These are phyloP conservation scores for Margaritispora aquatica DNA, from an alignment of 495 filamentous ascomycete genomes.

Conservation along the genomic window DNA sequence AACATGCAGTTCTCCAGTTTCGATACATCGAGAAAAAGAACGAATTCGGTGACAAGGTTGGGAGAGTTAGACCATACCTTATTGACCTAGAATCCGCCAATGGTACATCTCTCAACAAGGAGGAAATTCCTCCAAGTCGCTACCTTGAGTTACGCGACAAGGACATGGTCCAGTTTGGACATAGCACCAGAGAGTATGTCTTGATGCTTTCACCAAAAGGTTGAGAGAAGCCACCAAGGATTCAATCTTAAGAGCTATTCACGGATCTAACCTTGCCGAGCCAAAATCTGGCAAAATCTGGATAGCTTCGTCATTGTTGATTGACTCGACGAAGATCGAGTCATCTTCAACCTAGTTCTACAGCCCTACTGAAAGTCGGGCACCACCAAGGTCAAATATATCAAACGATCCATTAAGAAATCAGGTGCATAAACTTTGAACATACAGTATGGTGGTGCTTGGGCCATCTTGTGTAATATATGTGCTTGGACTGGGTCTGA, in stretches of 20 bases:
- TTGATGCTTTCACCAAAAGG: conserved; percentile 54
- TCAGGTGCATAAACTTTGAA: not conserved
- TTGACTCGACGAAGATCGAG: not conserved
- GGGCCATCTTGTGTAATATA: not conserved
- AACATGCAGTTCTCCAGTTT: conserved; percentile 95
- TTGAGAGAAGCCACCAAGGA: not conserved
- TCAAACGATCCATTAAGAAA: not conserved
- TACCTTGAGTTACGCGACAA: conserved; percentile 84
- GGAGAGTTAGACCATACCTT: conserved; percentile 80
- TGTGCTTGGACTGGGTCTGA: not conserved
- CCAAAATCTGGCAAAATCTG: not conserved
- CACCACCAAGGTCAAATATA: not conserved
- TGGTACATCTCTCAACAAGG: conserved; percentile 77
- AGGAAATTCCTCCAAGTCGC: conserved; percentile 62
- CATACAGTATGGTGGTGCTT: not conserved
- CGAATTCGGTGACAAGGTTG: conserved; percentile 77
- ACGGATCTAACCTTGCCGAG: not conserved
- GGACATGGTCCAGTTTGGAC: conserved; percentile 82
- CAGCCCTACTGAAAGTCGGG: not conserved
- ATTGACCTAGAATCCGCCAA: conserved; percentile 94
- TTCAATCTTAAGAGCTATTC: not conserved
- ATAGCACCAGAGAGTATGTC: conserved; percentile 82
- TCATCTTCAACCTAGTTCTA: not conserved
- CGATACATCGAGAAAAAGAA: conserved; percentile 75
- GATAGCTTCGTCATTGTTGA: not conserved